phyloP scores from a whole-genome alignment of 179 eudicot species.

The Silene coronaria region DNA sequence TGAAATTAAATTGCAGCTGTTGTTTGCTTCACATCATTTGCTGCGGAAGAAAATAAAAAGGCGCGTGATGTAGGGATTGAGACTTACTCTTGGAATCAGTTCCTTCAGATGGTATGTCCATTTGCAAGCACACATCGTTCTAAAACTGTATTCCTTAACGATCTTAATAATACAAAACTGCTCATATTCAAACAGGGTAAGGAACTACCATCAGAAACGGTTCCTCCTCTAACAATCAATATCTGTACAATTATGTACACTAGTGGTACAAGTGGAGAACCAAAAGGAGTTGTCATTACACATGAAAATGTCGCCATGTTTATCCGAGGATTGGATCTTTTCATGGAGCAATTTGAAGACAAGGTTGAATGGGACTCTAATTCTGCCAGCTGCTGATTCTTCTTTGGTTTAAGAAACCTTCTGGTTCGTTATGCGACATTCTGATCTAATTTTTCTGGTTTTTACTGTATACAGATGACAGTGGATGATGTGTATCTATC shows the following conservation, averaged over 20 bases:
- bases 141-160: constrained; percentile 1
- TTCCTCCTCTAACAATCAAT: constrained; percentile 54
- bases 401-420: background rate
- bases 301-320: constrained; percentile 59
- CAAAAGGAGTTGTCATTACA: constrained; percentile 88
- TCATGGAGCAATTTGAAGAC: constrained; percentile 86
- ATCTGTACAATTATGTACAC: constrained; percentile 93
- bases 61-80: constrained; percentile 43
- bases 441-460: constrained; percentile 11
- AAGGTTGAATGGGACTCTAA: constrained; percentile 39
- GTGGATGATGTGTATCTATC: constrained; percentile 83
- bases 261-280: constrained; percentile 95
- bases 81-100: constrained; percentile 66
- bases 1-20: constrained; percentile 48
- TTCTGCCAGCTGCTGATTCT: background rate
- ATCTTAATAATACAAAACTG: background rate
- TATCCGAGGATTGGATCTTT: constrained; percentile 66
- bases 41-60: constrained; percentile 44
- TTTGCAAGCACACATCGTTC: background rate
- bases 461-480: constrained; percentile 58
- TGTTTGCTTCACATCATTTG: constrained; percentile 65
- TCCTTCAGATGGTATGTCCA: constrained; percentile 51
- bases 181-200: constrained; percentile 48
- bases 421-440: background rate
- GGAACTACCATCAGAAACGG: constrained; percentile 42